Conservation (phyloP, 176 grass and related monocot genomes). For the Urochloa ruziziensis region DNA sequence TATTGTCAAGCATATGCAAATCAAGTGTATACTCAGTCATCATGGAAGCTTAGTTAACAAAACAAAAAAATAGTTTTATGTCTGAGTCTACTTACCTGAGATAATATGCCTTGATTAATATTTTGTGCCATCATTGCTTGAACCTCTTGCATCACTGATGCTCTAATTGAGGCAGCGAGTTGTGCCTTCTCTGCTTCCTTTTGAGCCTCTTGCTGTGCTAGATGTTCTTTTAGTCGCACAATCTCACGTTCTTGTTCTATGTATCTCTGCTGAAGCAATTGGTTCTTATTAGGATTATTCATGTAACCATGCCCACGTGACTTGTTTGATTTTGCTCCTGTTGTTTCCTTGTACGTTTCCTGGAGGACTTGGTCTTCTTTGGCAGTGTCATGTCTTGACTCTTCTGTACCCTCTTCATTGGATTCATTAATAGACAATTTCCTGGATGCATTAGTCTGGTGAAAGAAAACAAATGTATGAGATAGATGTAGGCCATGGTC, state of each 20-base stretch:
- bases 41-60: too few relatives aligned
- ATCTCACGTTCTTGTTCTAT: not conserved
- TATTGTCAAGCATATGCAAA: too few relatives aligned
- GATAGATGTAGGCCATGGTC: not conserved
- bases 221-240: too few relatives aligned
- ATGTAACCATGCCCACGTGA: not conserved
- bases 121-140: not conserved
- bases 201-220: too few relatives aligned
- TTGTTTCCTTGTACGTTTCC: not conserved
- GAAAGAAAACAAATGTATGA: not conserved
- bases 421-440: not conserved
- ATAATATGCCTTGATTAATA: too few relatives aligned
- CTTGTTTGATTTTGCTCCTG: not conserved
- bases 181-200: too few relatives aligned
- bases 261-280: not conserved
- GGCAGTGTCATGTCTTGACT: not conserved
- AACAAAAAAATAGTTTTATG: too few relatives aligned
- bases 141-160: too few relatives aligned
- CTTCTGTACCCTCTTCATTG: not conserved
- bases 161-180: too few relatives aligned
- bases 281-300: not conserved
- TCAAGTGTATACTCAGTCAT: too few relatives aligned
- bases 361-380: not conserved
- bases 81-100: too few relatives aligned
- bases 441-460: not conserved